Evolutionary conservation across 768 basidiomycete genomes (phyloP), one percentile per base, ranked within the genome.

Genomic region (Kwoniella pini): DNA sequence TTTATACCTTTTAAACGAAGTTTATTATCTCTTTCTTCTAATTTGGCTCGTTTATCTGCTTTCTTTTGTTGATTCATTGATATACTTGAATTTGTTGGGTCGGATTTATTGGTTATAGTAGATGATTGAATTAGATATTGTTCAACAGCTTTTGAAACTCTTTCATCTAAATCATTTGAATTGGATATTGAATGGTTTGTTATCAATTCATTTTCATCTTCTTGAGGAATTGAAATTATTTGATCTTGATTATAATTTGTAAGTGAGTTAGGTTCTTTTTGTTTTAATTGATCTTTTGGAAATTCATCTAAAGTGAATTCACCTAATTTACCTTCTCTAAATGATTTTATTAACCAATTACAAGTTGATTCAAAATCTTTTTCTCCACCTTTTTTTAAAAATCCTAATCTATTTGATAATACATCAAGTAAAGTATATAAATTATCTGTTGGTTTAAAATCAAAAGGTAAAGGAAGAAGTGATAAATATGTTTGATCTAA

Each of bases 321-420:
- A 15, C 78, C 77, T 22, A 79, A 59, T 49, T 71, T 78, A 22
- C 81, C 82, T 19, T 80, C 78, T 40, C 95, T 86, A 87, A 93
- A 99, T 84, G 91, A 91, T 44, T 85, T 82, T 40, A 98, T 84
- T 70, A 97, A 88, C 82, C 88, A 91, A 21, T 82, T 81, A 3
- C 88, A 88, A 9, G 92, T 90, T 22, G 90, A 84, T 3, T 83
- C 76, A 3, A 82, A 72, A 79, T 98, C 89, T 49, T 82, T 81
- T 44, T 85, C 82, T 13, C 88, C 91, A 4, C 93, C 91, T 62
- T 86, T 84, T 64, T 83, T 81, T 19, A 95, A 80, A 83, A 94
- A 90, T n/a, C 89, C 86, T 74, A 95, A 85, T 15, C 93, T 84
- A 39, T 75, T 75, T 0, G 87, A 90, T 30, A 99, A 82, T 19